Evolutionary conservation across 1,284 basidiomycete genomes (phyloP).

Genomic region (Ustilago nuda): DNA sequence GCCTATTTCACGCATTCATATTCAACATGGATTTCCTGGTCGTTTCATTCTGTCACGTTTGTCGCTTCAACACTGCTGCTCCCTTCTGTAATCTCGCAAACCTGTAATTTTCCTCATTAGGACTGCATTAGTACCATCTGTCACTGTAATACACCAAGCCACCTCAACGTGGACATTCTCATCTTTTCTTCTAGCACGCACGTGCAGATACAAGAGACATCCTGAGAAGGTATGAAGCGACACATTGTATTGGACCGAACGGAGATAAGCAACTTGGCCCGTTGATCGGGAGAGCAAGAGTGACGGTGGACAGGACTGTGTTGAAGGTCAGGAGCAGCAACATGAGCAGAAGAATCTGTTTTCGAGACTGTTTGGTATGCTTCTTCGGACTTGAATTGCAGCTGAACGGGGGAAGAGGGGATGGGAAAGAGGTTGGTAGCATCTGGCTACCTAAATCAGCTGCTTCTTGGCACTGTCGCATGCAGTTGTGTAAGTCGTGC

Average conservation of each 20-base stretch:
- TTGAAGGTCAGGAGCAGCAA: slow-evolving; percentile 9
- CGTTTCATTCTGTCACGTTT: neutral
- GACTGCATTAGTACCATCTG: neutral
- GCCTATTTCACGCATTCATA: neutral
- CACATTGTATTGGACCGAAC: neutral
- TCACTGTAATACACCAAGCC: neutral
- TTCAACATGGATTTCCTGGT: slow-evolving; percentile 6
- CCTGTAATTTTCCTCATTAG: neutral
- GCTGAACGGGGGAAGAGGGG: neutral
- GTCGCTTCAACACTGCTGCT: slow-evolving; percentile 4
- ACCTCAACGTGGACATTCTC: neutral
- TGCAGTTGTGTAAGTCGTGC: neutral
- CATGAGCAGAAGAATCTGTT: neutral
- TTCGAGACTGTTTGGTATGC: slow-evolving; percentile 4
- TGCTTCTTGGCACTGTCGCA: neutral
- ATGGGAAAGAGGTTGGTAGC: neutral
- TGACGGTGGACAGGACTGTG: slow-evolving; percentile 2
- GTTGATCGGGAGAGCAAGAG: neutral
- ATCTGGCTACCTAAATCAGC: neutral
- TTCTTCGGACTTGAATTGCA: neutral
- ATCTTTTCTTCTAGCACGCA: neutral
- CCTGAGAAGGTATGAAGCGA: neutral
- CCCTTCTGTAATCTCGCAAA: neutral
- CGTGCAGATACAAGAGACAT: neutral
- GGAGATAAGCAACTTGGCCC: neutral